Evolutionary conservation across 2,329 filamentous ascomycete genomes (phyloP).

Genomic region (Fusarium humuli): DNA sequence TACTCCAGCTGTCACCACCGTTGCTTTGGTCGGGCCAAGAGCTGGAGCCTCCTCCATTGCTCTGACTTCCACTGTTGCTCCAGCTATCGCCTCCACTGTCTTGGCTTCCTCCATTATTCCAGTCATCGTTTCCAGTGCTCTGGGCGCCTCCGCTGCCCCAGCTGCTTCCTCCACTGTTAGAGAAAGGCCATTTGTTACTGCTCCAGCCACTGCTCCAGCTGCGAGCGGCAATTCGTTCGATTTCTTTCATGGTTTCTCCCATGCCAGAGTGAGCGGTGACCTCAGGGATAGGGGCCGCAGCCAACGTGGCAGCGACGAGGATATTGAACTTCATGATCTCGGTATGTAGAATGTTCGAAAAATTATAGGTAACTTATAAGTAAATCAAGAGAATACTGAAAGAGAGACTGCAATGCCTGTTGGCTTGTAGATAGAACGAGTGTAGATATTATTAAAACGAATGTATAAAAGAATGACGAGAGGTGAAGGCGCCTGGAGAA

Average conservation of each 20-base stretch:
- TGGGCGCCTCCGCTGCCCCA: background rate
- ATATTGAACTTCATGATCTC: conserved; percentile 45
- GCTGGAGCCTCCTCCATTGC: background rate
- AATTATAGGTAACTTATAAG: background rate
- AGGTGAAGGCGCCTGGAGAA: conserved; percentile 20
- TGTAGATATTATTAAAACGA: conserved; percentile 12
- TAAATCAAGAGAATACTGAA: conserved; percentile 9
- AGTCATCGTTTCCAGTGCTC: background rate
- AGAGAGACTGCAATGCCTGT: conserved; percentile 6
- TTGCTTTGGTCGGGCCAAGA: conserved; percentile 1
- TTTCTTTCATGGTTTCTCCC: conserved; percentile 40
- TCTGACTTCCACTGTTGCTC: background rate
- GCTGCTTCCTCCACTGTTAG: background rate
- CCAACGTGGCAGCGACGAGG: conserved; percentile 38
- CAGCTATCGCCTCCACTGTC: background rate
- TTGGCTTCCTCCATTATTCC: background rate
- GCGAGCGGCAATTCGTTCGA: conserved; percentile 36
- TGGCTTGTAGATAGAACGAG: conserved; percentile 4
- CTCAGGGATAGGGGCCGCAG: conserved; percentile 35
- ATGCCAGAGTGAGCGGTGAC: conserved; percentile 39
- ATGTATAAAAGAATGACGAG: conserved; percentile 16
- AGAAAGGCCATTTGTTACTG: conserved; percentile 10
- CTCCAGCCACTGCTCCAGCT: conserved; percentile 26
- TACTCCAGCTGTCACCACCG: background rate
- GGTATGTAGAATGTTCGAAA: background rate